These are phyloP conservation scores for Aspergillus mulundensis DNA, from an alignment of 495 filamentous ascomycete species.

Conservation along the genomic window DNA sequence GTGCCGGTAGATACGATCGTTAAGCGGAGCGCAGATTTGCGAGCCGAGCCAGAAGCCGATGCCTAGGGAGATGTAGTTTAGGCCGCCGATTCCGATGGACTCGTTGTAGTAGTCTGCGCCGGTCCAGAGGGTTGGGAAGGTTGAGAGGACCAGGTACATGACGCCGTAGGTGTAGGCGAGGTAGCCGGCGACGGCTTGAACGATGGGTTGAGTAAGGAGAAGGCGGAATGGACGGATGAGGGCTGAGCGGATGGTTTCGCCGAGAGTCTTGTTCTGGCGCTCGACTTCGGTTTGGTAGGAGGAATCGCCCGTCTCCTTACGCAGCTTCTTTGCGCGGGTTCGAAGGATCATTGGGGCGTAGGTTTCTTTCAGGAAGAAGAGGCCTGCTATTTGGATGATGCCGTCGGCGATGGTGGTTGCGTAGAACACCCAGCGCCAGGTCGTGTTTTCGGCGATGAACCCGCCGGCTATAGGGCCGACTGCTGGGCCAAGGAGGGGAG, in stretches of 20 bases:
- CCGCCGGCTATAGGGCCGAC: conserved; percentile 61
- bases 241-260: conserved; percentile 36
- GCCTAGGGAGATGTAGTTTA: conserved; percentile 69
- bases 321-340: conserved; percentile 52
- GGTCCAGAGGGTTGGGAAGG: conserved; percentile 63
- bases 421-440: conserved; percentile 70
- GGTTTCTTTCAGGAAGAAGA: conserved; percentile 68
- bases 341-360: conserved; percentile 62
- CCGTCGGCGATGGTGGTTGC: conserved; percentile 58
- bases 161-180: conserved; percentile 69
- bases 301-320: conserved; percentile 60
- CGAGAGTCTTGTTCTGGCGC: conserved; percentile 39
- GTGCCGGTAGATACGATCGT: conserved; percentile 59
- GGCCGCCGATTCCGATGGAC: conserved; percentile 55
- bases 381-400: conserved; percentile 56
- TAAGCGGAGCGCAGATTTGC: conserved; percentile 59
- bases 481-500: conserved; percentile 63
- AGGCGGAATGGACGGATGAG: conserved; percentile 55
- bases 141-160: conserved; percentile 68
- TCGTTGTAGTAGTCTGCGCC: conserved; percentile 51
- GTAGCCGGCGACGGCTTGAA: conserved; percentile 57
- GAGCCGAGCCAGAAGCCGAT: conserved; percentile 64
- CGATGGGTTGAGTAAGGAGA: conserved; percentile 57
- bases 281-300: conserved; percentile 64
- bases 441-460: conserved; percentile 64